Percentiles rank a stretch among this genome's conserved stretches.
Conservation (phyloP, 345 rosid genomes). For the Salix udensis region DNA sequence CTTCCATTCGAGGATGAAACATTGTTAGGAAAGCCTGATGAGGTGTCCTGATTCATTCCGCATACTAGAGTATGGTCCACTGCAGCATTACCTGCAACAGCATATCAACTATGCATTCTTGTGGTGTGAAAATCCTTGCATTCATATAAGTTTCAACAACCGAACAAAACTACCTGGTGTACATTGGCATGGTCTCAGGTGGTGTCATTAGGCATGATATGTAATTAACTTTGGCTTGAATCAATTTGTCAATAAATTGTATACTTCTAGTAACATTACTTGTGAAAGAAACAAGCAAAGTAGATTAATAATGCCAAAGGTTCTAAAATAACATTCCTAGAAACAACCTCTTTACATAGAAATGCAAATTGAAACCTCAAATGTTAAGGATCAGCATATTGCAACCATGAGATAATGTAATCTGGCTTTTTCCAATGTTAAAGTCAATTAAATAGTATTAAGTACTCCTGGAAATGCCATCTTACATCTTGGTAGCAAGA, state of each 20-base stretch:
- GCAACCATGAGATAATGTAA: neutral
- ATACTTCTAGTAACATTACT: neutral
- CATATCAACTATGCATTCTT: neutral
- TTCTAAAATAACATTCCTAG: neutral
- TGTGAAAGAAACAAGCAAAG: neutral
- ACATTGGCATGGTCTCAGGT: neutral
- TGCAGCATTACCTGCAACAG: neutral
- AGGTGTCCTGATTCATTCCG: neutral
- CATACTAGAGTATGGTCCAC: neutral
- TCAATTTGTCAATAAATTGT: neutral
- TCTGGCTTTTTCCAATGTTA: neutral
- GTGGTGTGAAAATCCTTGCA: neutral
- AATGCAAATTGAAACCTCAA: neutral
- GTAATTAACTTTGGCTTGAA: neutral
- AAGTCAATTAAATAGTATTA: neutral
- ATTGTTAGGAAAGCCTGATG: neutral
- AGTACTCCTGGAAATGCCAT: neutral
- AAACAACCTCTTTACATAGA: neutral
- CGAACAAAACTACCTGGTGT: neutral
- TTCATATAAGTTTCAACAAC: neutral
- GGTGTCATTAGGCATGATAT: neutral
- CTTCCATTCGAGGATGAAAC: neutral
- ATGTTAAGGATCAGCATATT: neutral
- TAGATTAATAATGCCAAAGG: neutral
- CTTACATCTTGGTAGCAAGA: neutral